These are phyloP conservation scores for Neolentinus lepideus DNA, from an alignment of 1,284 basidiomycete genomes.

Conservation along the genomic window DNA sequence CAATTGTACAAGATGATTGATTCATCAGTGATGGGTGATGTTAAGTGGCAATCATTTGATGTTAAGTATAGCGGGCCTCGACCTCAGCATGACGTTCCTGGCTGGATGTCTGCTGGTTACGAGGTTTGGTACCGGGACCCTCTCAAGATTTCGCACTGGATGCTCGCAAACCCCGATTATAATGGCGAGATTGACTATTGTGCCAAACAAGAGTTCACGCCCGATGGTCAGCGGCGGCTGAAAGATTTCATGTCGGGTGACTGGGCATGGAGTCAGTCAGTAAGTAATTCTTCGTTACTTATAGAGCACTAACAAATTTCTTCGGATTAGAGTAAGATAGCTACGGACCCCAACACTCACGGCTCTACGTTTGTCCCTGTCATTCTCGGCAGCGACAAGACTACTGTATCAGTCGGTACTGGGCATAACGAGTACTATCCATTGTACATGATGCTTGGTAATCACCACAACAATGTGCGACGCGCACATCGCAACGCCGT, in stretches of 20 bases:
- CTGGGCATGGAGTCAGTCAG: slow-evolving; percentile 18
- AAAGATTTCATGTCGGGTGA: slow-evolving; percentile 9
- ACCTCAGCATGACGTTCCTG: neutral
- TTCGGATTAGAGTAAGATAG: slow-evolving; percentile 4
- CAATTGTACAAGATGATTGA: slow-evolving; percentile 12
- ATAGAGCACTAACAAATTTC: neutral
- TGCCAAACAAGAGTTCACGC: slow-evolving; percentile 8
- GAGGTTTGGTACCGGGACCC: slow-evolving; percentile 16
- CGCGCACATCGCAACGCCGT: slow-evolving; percentile 16
- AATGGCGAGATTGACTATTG: slow-evolving; percentile 6
- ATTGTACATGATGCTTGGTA: slow-evolving; percentile 13
- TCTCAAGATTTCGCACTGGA: slow-evolving; percentile 2
- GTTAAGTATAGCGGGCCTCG: slow-evolving; percentile 8
- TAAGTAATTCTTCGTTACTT: neutral
- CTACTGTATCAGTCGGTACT: slow-evolving; percentile 15
- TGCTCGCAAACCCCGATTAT: slow-evolving; percentile 13
- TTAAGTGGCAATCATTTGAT: slow-evolving; percentile 9
- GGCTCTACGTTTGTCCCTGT: slow-evolving; percentile 16
- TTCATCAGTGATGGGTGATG: slow-evolving; percentile 9
- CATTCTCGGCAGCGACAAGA: slow-evolving; percentile 19
- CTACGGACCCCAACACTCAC: slow-evolving; percentile 8
- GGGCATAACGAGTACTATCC: slow-evolving; percentile 16
- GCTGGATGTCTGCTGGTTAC: slow-evolving; percentile 2
- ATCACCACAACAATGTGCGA: slow-evolving; percentile 13
- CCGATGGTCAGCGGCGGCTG: slow-evolving; percentile 6